These are phyloP conservation scores for Pelargonium fulgidum DNA, from an alignment of 441 rosid species.

Conservation along the genomic window DNA sequence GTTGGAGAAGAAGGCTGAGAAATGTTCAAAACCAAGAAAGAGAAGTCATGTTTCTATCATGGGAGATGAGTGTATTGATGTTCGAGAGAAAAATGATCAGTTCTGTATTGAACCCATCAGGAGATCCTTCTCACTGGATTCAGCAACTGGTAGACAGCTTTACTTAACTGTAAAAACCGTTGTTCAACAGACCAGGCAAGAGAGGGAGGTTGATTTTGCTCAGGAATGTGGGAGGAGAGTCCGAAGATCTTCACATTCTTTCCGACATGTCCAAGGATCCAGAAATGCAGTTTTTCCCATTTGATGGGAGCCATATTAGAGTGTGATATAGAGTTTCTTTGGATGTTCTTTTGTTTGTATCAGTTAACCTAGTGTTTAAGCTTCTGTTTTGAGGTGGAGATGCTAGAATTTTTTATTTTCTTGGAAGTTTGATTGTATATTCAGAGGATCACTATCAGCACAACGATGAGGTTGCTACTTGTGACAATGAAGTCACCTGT, in stretches of 20 bases:
- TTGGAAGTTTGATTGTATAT: too few relatives aligned
- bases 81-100: constrained; percentile 39
- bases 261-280: constrained; percentile 37
- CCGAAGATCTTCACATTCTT: constrained; percentile 43
- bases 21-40: constrained; percentile 25
- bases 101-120: constrained; percentile 48
- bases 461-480: not conserved
- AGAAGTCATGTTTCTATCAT: constrained; percentile 28
- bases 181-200: constrained; percentile 30
- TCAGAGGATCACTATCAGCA: not conserved
- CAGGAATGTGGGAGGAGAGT: constrained; percentile 38
- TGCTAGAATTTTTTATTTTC: constrained; percentile 8
- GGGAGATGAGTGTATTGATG: constrained; percentile 58
- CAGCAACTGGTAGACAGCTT: constrained; percentile 58
- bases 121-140: constrained; percentile 65
- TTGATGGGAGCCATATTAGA: constrained; percentile 31
- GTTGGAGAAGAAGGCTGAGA: constrained; percentile 25
- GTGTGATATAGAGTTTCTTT: constrained; percentile 12
- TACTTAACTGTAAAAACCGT: constrained; percentile 46
- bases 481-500: too few relatives aligned
- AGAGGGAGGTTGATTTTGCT: constrained; percentile 20
- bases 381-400: constrained; percentile 2
- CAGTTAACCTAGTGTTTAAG: constrained; percentile 10
- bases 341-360: constrained; percentile 12
- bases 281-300: constrained; percentile 48